A percentile compares a stretch with the other conserved stretches of the same genome.
phyloP scores from a whole-genome alignment of 768 basidiomycete species.

The Tricholoma hemisulphureum region DNA sequence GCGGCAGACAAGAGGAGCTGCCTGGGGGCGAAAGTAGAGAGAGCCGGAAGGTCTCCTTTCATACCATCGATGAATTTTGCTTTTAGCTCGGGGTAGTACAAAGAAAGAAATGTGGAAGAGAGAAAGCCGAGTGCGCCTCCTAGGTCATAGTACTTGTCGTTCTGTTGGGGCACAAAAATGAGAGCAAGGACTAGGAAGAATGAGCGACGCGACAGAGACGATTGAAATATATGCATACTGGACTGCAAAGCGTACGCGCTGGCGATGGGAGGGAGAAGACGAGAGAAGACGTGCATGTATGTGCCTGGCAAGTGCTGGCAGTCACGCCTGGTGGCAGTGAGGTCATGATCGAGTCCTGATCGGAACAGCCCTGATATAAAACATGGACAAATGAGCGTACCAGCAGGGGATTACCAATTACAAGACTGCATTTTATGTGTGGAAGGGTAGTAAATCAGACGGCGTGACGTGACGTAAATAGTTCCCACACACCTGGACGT shows the following conservation, averaged over 20 bases:
- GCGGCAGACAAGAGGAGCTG: conserved; percentile 59
- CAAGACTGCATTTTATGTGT: no score
- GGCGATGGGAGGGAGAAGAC: conserved; percentile 46
- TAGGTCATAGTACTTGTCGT: conserved; percentile 67
- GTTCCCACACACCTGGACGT: conserved; percentile 29
- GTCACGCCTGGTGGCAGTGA: background rate
- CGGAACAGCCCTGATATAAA: background rate
- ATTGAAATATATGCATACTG: no score
- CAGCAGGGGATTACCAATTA: background rate
- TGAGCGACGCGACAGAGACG: conserved; percentile 5
- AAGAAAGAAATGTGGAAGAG: conserved; percentile 54
- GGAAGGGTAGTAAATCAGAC: background rate
- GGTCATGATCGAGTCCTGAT: background rate
- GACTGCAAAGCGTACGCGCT: conserved; percentile 54
- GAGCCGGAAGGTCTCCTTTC: conserved; percentile 37
- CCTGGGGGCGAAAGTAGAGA: conserved; percentile 54
- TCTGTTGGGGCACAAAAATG: conserved; percentile 62
- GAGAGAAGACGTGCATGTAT: conserved; percentile 50
- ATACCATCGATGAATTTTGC: conserved; percentile 44
- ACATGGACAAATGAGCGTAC: background rate
- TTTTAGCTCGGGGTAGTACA: conserved; percentile 61
- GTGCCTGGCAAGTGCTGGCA: background rate
- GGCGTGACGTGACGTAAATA: conserved; percentile 8
- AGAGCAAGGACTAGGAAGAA: conserved; percentile 45
- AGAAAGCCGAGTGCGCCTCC: conserved; percentile 67